A percentile compares a stretch with the other conserved stretches of the same genome.
Evolutionary conservation across 179 eudicot genomes (phyloP).

Genomic region (Corrigiola litoralis): DNA sequence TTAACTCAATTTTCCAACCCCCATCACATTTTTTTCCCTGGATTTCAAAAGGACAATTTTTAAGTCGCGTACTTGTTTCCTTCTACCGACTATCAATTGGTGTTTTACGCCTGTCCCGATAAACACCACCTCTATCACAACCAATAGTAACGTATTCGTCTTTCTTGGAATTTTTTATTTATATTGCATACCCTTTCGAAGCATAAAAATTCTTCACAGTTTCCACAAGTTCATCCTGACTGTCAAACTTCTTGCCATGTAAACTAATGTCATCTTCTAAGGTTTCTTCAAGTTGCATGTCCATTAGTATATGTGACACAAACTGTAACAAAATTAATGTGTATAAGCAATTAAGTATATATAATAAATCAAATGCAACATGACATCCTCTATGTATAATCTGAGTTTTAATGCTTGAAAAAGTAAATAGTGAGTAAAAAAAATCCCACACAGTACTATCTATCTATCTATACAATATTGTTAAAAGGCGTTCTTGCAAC

Average conservation of each 20-base stretch:
- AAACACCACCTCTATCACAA: slow-evolving; percentile 5
- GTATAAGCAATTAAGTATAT: too few species aligned
- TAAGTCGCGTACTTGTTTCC: background rate
- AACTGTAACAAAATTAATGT: background rate
- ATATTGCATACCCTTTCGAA: background rate
- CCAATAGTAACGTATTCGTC: background rate
- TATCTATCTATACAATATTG: too few species aligned
- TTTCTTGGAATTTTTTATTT: background rate
- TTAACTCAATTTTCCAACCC: slow-evolving; percentile 2
- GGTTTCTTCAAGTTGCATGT: background rate
- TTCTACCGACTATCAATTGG: background rate
- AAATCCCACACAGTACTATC: too few species aligned
- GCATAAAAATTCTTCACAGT: background rate
- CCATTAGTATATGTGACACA: background rate
- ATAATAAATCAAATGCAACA: background rate
- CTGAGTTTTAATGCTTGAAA: too few species aligned
- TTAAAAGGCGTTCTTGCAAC: too few species aligned
- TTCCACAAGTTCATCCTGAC: background rate
- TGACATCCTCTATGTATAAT: too few species aligned
- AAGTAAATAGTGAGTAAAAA: too few species aligned
- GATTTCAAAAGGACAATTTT: background rate
- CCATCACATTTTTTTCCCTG: slow-evolving; percentile 4
- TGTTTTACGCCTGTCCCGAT: background rate
- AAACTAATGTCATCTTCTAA: background rate
- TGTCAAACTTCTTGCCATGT: background rate